Percentiles rank a stretch among this genome's conserved stretches.
These are phyloP conservation scores for Globisporangium sylvaticum DNA, from an alignment of 352 stramenopile genomes.

Conservation along the genomic window DNA sequence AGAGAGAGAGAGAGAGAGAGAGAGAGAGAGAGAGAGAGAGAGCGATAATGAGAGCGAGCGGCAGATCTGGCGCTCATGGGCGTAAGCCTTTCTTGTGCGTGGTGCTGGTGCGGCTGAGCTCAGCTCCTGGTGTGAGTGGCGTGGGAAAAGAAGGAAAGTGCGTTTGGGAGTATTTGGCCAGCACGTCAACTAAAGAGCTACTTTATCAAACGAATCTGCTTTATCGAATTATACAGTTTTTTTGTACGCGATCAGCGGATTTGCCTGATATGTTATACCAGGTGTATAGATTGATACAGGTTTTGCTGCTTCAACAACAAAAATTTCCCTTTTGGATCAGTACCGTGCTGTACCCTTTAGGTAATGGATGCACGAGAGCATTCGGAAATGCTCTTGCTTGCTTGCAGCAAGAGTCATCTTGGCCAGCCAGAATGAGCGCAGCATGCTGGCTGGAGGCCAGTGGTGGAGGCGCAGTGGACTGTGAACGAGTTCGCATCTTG, in stretches of 20 bases:
- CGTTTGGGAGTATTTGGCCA: not conserved
- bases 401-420: not conserved
- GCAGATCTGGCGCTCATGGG: not conserved
- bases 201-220: not conserved
- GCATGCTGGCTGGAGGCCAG: not conserved
- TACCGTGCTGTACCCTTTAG: constrained; percentile 1
- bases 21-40: not conserved
- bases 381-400: too few species aligned
- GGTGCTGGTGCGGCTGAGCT: not conserved
- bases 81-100: not conserved
- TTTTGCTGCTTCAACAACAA: not conserved
- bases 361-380: not conserved
- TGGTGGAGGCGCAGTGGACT: not conserved
- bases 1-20: not conserved
- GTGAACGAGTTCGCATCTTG: not conserved
- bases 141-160: constrained; percentile 1
- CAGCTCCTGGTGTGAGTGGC: not conserved
- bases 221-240: not conserved
- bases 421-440: not conserved
- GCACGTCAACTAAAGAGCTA: not conserved
- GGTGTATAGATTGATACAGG: not conserved
- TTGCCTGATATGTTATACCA: not conserved
- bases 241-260: not conserved
- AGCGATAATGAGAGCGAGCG: not conserved
- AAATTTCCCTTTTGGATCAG: constrained; percentile 1